phyloP scores from a whole-genome alignment of 164 flowering plant species.

The grape (Vitis vinifera) region DNA sequence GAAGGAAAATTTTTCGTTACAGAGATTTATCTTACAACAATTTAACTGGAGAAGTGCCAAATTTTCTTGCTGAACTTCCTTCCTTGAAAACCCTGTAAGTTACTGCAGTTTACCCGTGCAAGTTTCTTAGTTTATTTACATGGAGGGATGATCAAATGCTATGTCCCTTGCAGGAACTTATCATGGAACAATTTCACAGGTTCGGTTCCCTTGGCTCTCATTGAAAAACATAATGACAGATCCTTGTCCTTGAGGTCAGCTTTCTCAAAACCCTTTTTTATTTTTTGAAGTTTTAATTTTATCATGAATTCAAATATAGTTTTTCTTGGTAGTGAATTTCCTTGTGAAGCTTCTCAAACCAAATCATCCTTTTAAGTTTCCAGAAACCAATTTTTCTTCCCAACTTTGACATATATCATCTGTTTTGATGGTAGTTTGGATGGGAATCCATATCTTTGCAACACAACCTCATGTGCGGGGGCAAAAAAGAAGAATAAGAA shows the following conservation, averaged over 20 bases:
- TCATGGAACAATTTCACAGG: slow-evolving; percentile 36
- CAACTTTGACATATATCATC: background rate
- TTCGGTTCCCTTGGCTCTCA: slow-evolving; percentile 36
- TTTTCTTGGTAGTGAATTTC: no score
- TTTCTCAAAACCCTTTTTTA: no score
- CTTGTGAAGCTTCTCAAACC: no score
- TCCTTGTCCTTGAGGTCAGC: slow-evolving; percentile 26
- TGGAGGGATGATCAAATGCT: background rate
- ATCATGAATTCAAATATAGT: slow-evolving; percentile 10
- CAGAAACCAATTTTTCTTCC: no score
- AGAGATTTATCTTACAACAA: slow-evolving; percentile 36
- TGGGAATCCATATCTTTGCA: slow-evolving; percentile 26
- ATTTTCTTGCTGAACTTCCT: no score
- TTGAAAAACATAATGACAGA: slow-evolving; percentile 21
- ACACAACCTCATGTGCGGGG: slow-evolving; percentile 3
- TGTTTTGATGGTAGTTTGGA: slow-evolving; percentile 6
- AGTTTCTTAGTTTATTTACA: background rate
- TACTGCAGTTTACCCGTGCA: background rate
- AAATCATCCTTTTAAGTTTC: no score
- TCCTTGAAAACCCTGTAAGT: no score
- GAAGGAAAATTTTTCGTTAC: background rate
- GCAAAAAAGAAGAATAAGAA: background rate
- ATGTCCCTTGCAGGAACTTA: slow-evolving; percentile 30
- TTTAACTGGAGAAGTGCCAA: background rate
- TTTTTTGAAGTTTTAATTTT: no score